Base-by-base conservation (phyloP, 805 yeast species). In the Maudiozyma saulgeensis region DNA sequence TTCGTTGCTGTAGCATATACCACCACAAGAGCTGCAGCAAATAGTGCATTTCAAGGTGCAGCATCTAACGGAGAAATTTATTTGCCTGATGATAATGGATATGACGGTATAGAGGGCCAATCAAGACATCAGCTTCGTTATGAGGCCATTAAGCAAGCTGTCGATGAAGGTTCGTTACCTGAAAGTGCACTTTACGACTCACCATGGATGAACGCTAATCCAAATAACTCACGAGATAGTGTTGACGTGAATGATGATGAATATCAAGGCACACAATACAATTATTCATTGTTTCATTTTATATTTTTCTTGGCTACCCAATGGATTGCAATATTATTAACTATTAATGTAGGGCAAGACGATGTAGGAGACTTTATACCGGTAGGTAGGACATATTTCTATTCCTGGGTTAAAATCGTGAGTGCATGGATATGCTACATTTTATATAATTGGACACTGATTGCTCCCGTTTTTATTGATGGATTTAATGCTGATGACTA, bases 1-100 rank as follows among this genome's bases (percentile, higher is more conserved):
- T 88, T 93, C 61, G 74, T 87, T 47, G 97, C 99, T 0, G 86
- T 93, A 54, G 97, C 97, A 0, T 95, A 93, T 64, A 93, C 99
- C 1, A 93, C 99, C 0, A 89, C 96, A 1, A 78, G 98, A 55
- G 99, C 98, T 0, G 99, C 97, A 5, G 89, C 91, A 2, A 82
- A 81, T 51, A 79, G 86, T 13, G 80, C 83, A 0, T 78, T 80
- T 72, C 68, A 77, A 66, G 76, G 78, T 49, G 52, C 69, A 12
- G 68, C 62, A 41, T 59, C 64, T 25, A 66, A 62, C 50, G 67
- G 74, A 25, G 56, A 68, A 7, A 69, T 71, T 23, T 59, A 52
- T 35, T 50, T 66, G 19, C 56, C 54, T 4, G 62, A 58, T 31
- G 61, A 57, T 16, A 61, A 72, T 7, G 71, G 66, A 45, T 72